A percentile compares a stretch with the other conserved stretches of the same genome.
phyloP scores from a whole-genome alignment of 2,329 filamentous ascomycete species.

The Hypoxylon sp. region DNA sequence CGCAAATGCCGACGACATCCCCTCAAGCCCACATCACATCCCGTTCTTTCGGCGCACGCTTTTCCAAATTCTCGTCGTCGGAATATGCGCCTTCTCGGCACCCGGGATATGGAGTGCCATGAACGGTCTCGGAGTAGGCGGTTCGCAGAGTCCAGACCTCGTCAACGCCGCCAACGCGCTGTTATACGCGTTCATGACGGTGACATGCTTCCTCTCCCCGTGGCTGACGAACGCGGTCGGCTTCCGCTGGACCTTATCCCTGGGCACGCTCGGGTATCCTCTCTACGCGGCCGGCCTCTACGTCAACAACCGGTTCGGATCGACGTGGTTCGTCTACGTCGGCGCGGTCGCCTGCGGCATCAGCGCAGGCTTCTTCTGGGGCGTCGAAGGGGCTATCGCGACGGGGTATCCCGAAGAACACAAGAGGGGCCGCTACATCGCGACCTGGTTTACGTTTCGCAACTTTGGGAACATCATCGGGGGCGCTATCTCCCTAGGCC shows the following conservation, averaged over 20 bases:
- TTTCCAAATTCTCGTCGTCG: constrained; percentile 66
- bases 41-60: constrained; percentile 53
- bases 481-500: constrained; percentile 76
- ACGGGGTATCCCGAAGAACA: constrained; percentile 78
- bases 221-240: constrained; percentile 53
- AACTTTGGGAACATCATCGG: constrained; percentile 71
- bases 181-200: constrained; percentile 53
- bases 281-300: constrained; percentile 55
- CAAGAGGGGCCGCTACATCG: constrained; percentile 74
- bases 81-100: constrained; percentile 64
- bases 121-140: constrained; percentile 65
- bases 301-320: constrained; percentile 61
- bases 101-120: constrained; percentile 68
- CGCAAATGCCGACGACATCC: constrained; percentile 3
- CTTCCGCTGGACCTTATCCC: constrained; percentile 50
- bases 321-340: constrained; percentile 74
- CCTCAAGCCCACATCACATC: constrained; percentile 13
- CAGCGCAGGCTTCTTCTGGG: constrained; percentile 80
- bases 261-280: constrained; percentile 53
- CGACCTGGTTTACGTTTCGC: constrained; percentile 74
- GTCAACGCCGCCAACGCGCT: constrained; percentile 56
- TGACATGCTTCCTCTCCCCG: constrained; percentile 52
- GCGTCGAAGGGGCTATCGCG: constrained; percentile 79
- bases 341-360: constrained; percentile 77
- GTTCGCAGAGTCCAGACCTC: constrained; percentile 63